Evolutionary conservation across 148 eudicot genomes (phyloP).

Genomic region (Rhododendron williamsianum): DNA sequence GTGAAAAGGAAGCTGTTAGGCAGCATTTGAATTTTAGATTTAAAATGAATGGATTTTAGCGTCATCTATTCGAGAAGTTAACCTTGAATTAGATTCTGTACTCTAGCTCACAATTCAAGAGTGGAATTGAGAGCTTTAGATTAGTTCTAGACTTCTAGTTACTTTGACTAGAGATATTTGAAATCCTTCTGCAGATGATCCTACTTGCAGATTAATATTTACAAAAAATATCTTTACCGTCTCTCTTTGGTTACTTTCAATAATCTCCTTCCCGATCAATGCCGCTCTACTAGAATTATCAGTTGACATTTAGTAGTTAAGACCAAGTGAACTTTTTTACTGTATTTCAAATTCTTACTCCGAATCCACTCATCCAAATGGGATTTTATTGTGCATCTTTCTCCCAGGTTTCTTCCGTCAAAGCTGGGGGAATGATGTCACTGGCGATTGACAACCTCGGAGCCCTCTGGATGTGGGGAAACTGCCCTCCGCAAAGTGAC

Average conservation of each 20-base stretch:
- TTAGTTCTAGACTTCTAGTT: neutral
- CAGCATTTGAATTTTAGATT: neutral
- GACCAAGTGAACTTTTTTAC: neutral
- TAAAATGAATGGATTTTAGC: neutral
- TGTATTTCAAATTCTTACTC: neutral
- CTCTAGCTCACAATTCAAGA: neutral
- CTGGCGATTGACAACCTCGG: constrained; percentile 71
- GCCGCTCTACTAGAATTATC: neutral
- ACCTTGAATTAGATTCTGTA: neutral
- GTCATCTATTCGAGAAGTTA: neutral
- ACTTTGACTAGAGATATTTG: neutral
- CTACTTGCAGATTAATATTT: neutral
- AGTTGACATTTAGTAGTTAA: neutral
- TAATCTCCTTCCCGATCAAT: neutral
- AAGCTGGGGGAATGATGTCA: constrained; percentile 97
- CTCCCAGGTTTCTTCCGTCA: constrained; percentile 52
- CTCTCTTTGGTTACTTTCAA: neutral
- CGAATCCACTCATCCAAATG: neutral
- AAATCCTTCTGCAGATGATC: neutral
- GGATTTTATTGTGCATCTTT: neutral
- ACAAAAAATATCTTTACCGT: neutral
- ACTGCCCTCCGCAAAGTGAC: constrained; percentile 52
- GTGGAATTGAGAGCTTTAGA: neutral
- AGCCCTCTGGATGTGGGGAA: constrained; percentile 87
- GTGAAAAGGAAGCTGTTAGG: neutral